Base-by-base conservation (phyloP, 2,329 filamentous ascomycete species). In the Pochonia chlamydosporia region DNA sequence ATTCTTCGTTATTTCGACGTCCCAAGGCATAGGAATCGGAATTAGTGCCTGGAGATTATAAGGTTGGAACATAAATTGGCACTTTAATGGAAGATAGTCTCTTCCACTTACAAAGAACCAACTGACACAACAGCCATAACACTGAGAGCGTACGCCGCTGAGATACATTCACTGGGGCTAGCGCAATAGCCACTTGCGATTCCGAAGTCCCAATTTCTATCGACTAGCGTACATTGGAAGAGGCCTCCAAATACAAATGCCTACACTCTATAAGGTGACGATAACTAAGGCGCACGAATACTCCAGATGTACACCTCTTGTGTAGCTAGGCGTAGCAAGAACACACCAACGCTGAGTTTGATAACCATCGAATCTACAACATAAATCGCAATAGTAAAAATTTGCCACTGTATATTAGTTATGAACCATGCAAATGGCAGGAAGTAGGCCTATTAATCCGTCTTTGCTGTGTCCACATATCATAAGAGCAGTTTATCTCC, bases 311-410 rank as follows among this genome's bases (percentile, higher is more conserved):
- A 80, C 18, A 69, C 57, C 40, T 63, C 69, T 36, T 68, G 62
- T 3, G 68, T 65, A 1, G 74, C 70, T 14, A 79, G 62, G 5
- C 73, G 67, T 16, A 79, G 59, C 8, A 78, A 66, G 49, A 78
- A 77, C 48, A 78, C 62, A 26, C 70, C 72, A 41, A 79, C 78
- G 60, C 76, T 76, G 43, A 79, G 60, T 60, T 80, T 80, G 60
- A 78, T 71, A 50, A 79, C 71, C 67, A 78, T 72, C 75, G 80
- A 79, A 50, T 76, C 68, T 9, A 71, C 52, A 39, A 79, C 62
- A 47, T 78, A 78, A 2, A 70, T 70, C 6, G 68, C 71, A 1
- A 74, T 74, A 10, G 73, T 72, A 25, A 78, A 54, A 23, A 74
- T 71, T 64, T 78, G 75, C 62, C 70, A 78, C 68, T 76, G 21